Percentiles rank a stretch among this genome's conserved stretches.
Evolutionary conservation across 805 yeast genomes (phyloP).

Genomic region (Ogataea kodamae): DNA sequence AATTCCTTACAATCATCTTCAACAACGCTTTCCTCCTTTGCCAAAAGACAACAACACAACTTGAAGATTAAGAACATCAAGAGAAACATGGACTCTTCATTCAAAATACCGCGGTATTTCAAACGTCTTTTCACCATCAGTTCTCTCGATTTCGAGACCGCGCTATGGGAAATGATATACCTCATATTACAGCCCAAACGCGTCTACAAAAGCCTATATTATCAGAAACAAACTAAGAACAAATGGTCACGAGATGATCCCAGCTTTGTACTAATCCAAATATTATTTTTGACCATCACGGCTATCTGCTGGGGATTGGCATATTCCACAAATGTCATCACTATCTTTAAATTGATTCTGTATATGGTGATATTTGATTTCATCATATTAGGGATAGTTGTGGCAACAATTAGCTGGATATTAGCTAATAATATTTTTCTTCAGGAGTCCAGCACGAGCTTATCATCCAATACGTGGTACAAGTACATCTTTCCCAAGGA

Average conservation of each 20-base stretch:
- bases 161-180: conserved; percentile 84
- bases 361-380: conserved; percentile 88
- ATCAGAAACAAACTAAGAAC: conserved; percentile 74
- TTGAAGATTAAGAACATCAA: conserved; percentile 20
- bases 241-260: conserved; percentile 93
- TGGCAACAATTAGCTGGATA: conserved; percentile 73
- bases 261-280: conserved; percentile 70
- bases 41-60: conserved; percentile 25
- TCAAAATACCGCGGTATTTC: conserved; percentile 30
- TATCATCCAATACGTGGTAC: conserved; percentile 23
- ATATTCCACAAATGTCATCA: conserved; percentile 60
- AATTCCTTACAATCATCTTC: conserved; percentile 27
- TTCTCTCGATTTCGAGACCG: conserved; percentile 87
- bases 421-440: conserved; percentile 60
- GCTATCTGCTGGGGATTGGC: conserved; percentile 91
- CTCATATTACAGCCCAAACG: conserved; percentile 72
- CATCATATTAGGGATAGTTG: conserved; percentile 59
- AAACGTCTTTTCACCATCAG: conserved; percentile 63
- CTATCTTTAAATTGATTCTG: conserved; percentile 61
- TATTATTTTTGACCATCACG: conserved; percentile 61
- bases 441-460: conserved; percentile 9
- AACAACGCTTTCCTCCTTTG: conserved; percentile 24
- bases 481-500: conserved; percentile 32
- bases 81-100: conserved; percentile 17
- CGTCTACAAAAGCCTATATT: conserved; percentile 77